Evolutionary conservation across 192 early-diverging fungal species (phyloP), one percentile per base, ranked within the genome.

Genomic region (Coemansia sp.): DNA sequence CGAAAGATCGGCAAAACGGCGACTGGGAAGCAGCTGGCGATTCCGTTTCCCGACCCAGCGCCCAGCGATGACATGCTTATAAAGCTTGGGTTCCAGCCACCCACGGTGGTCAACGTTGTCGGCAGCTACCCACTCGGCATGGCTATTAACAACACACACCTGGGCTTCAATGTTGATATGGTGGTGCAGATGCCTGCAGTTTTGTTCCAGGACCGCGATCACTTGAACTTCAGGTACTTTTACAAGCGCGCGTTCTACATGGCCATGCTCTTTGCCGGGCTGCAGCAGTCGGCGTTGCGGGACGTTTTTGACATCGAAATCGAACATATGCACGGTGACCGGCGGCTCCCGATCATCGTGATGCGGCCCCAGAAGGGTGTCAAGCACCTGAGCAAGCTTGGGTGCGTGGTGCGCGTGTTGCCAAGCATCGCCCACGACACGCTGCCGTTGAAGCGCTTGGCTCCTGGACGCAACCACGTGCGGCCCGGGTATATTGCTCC

Each of bases 211-310:
- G 94, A 97, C 56, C 95, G 96, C 71, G 97, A 99, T 71, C 86
- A 91, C 68, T 75, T 96, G 66, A 97, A 99, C 82, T 87, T 90
- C 72, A 82, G 97, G 48, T 99, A 99, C 78, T 92, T 95, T 70
- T 87, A 97, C 86, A 99, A 99, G 68, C 87, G 95, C 33, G 92
- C 95, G 7, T 96, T 91, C 64, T 99, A 95, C 74, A 79, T 97
- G 39, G 84, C 94, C 1, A 82, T 92, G 25, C 71, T 96, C 10
- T 49, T 57, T 8, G 37, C 55, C 20, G 68, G 58, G 25, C 37
- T 82, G 61, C 61, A 66, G 42, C 89, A 43, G 55, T 75, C 81
- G 9, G 80, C 82, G 23, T 70, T 83, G n/a, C 71, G 65, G 10
- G 82, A 89, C 39, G 49, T 70, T 20, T 69, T 87, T 25, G 85